Percentiles rank a stretch among this genome's conserved stretches.
phyloP scores from a whole-genome alignment of 1,284 basidiomycete species.

The Pholiota adiposa region DNA sequence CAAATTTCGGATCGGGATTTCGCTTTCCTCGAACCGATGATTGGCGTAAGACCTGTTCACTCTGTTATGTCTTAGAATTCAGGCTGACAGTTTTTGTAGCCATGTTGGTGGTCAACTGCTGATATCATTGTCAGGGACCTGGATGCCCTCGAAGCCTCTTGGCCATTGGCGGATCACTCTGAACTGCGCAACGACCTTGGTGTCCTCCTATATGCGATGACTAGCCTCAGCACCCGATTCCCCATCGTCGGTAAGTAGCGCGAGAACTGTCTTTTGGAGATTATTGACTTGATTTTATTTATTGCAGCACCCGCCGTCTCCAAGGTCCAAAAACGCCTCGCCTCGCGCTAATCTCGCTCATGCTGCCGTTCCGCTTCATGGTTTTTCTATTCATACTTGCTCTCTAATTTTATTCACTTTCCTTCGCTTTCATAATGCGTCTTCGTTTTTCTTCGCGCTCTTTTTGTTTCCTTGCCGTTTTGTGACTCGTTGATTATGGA shows the following conservation, averaged over 20 bases:
- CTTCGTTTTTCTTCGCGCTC: neutral
- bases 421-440: constrained; percentile 8
- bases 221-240: constrained; percentile 58
- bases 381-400: neutral
- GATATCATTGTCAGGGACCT: constrained; percentile 69
- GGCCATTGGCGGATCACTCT: constrained; percentile 59
- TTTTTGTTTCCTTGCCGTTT: constrained; percentile 8
- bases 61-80: constrained; percentile 9
- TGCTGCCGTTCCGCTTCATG: neutral
- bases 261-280: neutral
- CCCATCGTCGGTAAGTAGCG: constrained; percentile 58
- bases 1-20: constrained; percentile 66
- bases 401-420: constrained; percentile 10
- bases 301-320: constrained; percentile 33
- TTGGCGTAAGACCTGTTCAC: constrained; percentile 56
- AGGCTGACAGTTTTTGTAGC: constrained; percentile 39
- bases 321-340: constrained; percentile 39
- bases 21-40: constrained; percentile 71
- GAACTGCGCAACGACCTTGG: constrained; percentile 65
- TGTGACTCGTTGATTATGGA: constrained; percentile 19
- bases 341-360: constrained; percentile 16
- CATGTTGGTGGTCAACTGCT: constrained; percentile 71
- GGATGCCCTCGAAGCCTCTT: constrained; percentile 57
- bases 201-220: constrained; percentile 66
- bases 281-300: neutral